Base-by-base conservation (phyloP, 257 asterid genomes). In the Orobanche coerulescens region DNA sequence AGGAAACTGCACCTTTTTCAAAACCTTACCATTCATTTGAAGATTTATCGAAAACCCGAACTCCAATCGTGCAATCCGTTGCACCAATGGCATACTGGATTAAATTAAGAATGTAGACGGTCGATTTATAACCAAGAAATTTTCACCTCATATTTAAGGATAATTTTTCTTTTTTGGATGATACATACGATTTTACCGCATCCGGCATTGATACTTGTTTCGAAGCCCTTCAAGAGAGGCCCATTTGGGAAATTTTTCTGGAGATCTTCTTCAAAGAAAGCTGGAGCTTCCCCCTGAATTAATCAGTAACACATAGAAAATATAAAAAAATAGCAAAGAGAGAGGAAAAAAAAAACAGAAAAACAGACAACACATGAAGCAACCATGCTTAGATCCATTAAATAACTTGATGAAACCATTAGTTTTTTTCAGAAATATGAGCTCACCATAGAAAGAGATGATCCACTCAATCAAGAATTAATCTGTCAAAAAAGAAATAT, bases 251-350 rank as follows among this genome's bases (percentile, higher is more conserved):
- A 16, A 26, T 71, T 72, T 5, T 66, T 78, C 22, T 49, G 68
- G n/a, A 74, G 70, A 76, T 78, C 81, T 43, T 78, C 84, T 43
- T 69, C 75, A 52, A 82, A 33, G 72, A 85, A 76, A 55, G 80
- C 87, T 65, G 87, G 85, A 70, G 87, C 94, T 73, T 80, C 82
- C 22, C 94, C 90, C 94, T 85, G 68, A 58, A 71, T 36, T 47
- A 22, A 6, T 19, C 25, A 19, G n/a, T 15, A 51, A 22, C 51
- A 44, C 0, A 44, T 2, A 47, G 19, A n/a, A 42, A 13, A 13
- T 6, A 0, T 13, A 42, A 42, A 11, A 42, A 1, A 1, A 1
- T 1, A 12, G 42, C 7, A 28, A 16, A 55, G 31, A 71, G 3
- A 2, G 0, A 42, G 1, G 13, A 42, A 15, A 4, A 4, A 15